Evolutionary conservation across 805 yeast species (phyloP), one percentile per base, ranked within the genome.

Genomic region (Kluyveromyces wickerhamii): DNA sequence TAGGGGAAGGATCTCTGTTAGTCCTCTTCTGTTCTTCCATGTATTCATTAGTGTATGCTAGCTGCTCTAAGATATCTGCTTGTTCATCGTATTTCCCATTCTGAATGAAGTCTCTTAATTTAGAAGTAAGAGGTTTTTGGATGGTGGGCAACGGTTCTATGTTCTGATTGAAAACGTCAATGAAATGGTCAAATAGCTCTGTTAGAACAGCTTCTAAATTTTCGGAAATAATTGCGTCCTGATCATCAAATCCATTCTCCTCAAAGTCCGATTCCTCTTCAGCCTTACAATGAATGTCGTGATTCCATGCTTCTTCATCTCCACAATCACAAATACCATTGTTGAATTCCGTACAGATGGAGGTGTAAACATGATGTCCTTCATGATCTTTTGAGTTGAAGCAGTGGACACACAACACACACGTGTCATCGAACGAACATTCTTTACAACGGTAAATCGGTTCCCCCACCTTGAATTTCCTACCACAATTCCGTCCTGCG

Each of bases 321-420:
- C 86, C 86, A 60, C 87, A 79, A 45, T 79, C 87, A 54, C 87
- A 79, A 19, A 77, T 72, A 3, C 82, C 84, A 10, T 70, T 69
- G 28, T 62, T 65, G 9, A 47, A 46, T 3, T 72, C 77, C 4
- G 51, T 44, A 4, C 81, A 66, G 10, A 62, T 63, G 51, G 66
- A 72, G 35, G 69, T 67, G 19, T 66, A 59, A 7, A 83, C 82
- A 40, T 72, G 72, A 50, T 83, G 94, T 34, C 68, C 77, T 10
- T 57, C 51, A 52, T 83, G 94, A 47, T 80, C 85, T 4, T 69
- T 69, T 36, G 71, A 68, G 52, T 79, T 78, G 60, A 80, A 83
- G 53, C 94, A 83, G 44, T 74, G 61, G 9, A 69, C 72, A 57
- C 94, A 83, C 18, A 83, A 52, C 21, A 84, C 87, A 63, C 94